Evolutionary conservation across 2,329 filamentous ascomycete genomes (phyloP).

Genomic region (Penicillium verrucosum): DNA sequence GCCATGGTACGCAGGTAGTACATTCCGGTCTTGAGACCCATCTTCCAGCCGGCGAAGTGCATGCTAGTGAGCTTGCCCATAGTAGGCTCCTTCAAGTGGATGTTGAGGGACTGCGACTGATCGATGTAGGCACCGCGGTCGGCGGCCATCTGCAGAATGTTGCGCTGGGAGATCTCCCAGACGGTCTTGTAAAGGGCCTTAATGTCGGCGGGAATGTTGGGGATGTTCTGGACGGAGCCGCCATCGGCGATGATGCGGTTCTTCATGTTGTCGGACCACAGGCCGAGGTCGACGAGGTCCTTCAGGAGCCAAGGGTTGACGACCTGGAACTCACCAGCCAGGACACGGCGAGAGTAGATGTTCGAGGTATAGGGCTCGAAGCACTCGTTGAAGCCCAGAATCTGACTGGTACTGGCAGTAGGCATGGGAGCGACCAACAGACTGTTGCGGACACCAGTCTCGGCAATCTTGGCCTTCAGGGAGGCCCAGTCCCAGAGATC

Average conservation of each 20-base stretch:
- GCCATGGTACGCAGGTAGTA: conserved; percentile 99
- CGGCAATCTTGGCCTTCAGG: conserved; percentile 85
- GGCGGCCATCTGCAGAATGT: conserved; percentile 94
- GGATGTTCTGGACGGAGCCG: conserved; percentile 93
- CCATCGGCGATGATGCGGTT: conserved; percentile 98
- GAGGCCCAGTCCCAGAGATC: conserved; percentile 95
- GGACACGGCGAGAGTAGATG: conserved; percentile 97
- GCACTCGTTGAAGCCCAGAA: conserved; percentile 98
- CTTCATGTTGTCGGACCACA: conserved; percentile 99
- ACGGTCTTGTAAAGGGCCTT: conserved; percentile 99
- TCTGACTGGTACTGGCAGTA: conserved; percentile 94
- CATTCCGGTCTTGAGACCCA: conserved; percentile 99
- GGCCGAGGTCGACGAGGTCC: conserved; percentile 93
- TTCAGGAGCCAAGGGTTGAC: conserved; percentile 99
- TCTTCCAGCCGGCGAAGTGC: conserved; percentile 99
- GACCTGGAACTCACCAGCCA: conserved; percentile 98
- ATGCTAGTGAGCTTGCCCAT: conserved; percentile 99
- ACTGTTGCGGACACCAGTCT: conserved; percentile 93
- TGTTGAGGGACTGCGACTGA: conserved; percentile 98
- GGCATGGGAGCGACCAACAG: conserved; percentile 96
- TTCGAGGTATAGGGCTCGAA: conserved; percentile 99
- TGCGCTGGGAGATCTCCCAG: conserved; percentile 97
- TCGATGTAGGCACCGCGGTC: conserved; percentile 98
- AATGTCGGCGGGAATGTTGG: conserved; percentile 92
- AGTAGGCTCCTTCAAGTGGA: conserved; percentile 97